Base-by-base conservation (phyloP, 768 basidiomycete genomes). In the Boletus coccyginus region DNA sequence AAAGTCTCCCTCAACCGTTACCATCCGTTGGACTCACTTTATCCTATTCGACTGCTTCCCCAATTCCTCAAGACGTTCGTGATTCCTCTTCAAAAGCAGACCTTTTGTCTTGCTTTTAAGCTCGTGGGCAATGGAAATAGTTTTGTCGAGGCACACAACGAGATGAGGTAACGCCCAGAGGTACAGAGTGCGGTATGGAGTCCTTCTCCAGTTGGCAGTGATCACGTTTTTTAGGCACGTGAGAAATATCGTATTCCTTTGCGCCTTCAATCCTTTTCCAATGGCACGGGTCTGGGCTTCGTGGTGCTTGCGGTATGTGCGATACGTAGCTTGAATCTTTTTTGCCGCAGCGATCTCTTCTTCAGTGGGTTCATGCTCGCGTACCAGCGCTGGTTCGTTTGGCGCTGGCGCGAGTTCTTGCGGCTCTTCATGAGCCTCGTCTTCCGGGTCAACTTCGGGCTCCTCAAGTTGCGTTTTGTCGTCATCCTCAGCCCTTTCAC, bases 61-160 rank as follows among this genome's bases (percentile, higher is more conserved):
- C 3, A 27, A 27, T 27, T 27, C 27, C 3, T 5, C 27, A 27
- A 27, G 27, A 27, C 6, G 27, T 3, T 27, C 27, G 27, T 27
- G 27, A 27, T 27, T 27, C 5, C 27, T 3, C 27, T 27, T 27
- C 27, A 27, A 27, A 27, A 27, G 27, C 6, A 27, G 27, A 5
- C 27, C 27, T 27, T 27, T 27, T 6, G 27, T 27, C 27, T 27
- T 5, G 27, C 19, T 55, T 65, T 78, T 80, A 49, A 64, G 57
- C 17, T 62, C 47, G 38, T 63, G 43, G 9, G 71, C 58, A 19
- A 66, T 29, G 2, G 61, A 38, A 13, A 72, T 63, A 19, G 67
- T 62, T n/a, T 64, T 51, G 46, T 81, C 75, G 31, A 81, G 68
- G 57, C 74, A 78, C 3, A 76, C 57, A 3, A 79, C 63, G 33